Conservation (phyloP, 2,329 filamentous ascomycete genomes). For the Aspergillus versicolor region DNA sequence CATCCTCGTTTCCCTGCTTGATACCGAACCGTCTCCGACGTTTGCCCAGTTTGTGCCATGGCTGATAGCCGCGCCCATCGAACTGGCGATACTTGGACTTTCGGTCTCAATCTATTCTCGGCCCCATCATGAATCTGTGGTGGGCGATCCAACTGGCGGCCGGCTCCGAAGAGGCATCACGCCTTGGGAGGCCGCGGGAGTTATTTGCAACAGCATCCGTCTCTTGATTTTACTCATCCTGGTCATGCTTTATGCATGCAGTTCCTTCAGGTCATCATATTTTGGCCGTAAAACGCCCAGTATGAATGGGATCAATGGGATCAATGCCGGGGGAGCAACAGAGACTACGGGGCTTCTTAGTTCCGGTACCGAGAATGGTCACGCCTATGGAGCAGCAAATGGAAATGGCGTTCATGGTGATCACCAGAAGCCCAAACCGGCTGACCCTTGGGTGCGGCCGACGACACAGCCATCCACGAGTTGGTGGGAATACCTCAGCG, state of each 20-base stretch:
- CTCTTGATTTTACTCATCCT: constrained; percentile 65
- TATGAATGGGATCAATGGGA: constrained; percentile 16
- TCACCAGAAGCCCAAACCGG: constrained; percentile 44
- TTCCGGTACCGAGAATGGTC: constrained; percentile 41
- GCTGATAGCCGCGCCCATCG: constrained; percentile 69
- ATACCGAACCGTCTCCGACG: constrained; percentile 78
- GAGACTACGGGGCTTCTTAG: constrained; percentile 46
- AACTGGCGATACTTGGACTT: constrained; percentile 68
- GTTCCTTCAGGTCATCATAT: constrained; percentile 44
- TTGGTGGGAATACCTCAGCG: constrained; percentile 94
- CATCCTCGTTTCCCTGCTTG: constrained; percentile 80
- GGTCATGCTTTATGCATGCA: constrained; percentile 58
- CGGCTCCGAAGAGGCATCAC: constrained; percentile 42
- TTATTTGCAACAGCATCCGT: constrained; percentile 63
- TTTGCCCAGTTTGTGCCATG: constrained; percentile 78
- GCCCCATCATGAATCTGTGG: constrained; percentile 63
- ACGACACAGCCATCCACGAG: constrained; percentile 80
- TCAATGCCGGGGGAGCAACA: constrained; percentile 33
- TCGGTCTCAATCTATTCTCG: constrained; percentile 68
- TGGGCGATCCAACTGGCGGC: constrained; percentile 49
- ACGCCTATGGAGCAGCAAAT: constrained; percentile 51
- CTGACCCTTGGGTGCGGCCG: constrained; percentile 83
- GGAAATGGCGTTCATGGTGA: constrained; percentile 35
- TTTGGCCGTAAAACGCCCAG: constrained; percentile 36
- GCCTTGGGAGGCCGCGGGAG: constrained; percentile 42